Evolutionary conservation across 495 filamentous ascomycete genomes (phyloP).

Genomic region (Penicillium cataractarum): DNA sequence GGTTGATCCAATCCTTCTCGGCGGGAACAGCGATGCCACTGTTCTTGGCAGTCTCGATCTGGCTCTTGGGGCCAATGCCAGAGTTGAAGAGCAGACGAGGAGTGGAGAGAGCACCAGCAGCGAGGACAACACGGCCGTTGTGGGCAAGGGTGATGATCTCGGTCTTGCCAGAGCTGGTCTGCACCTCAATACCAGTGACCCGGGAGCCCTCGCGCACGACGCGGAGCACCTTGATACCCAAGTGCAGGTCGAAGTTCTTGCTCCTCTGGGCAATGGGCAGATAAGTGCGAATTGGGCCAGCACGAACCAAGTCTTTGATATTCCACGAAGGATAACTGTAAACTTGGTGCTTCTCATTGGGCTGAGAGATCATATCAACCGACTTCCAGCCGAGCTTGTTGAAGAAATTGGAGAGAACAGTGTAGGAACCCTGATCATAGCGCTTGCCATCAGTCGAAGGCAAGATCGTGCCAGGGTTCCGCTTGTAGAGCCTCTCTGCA

Average conservation of each 20-base stretch:
- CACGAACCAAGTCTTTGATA: constrained; percentile 66
- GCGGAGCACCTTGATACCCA: constrained; percentile 66
- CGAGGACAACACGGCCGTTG: constrained; percentile 67
- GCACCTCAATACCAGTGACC: constrained; percentile 69
- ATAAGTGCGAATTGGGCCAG: constrained; percentile 75
- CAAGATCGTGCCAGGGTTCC: constrained; percentile 70
- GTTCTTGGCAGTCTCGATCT: constrained; percentile 58
- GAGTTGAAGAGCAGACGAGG: constrained; percentile 71
- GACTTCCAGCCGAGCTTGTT: constrained; percentile 61
- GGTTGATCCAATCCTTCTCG: constrained; percentile 68
- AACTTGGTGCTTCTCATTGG: constrained; percentile 67
- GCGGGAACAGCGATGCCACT: constrained; percentile 54
- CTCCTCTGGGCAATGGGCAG: constrained; percentile 62
- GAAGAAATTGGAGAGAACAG: constrained; percentile 60
- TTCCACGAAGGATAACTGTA: constrained; percentile 71
- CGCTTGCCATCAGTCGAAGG: constrained; percentile 69
- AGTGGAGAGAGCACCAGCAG: constrained; percentile 72
- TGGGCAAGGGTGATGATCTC: constrained; percentile 64
- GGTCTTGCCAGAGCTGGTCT: constrained; percentile 58
- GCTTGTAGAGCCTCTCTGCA: constrained; percentile 61
- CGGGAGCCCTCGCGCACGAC: constrained; percentile 63
- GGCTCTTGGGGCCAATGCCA: constrained; percentile 67
- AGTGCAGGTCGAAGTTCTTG: constrained; percentile 68
- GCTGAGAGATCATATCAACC: constrained; percentile 61
- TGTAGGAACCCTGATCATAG: constrained; percentile 69